These are phyloP conservation scores for Thoreauomyces humboldtii DNA, from an alignment of 192 early-diverging fungal species.

Conservation along the genomic window DNA sequence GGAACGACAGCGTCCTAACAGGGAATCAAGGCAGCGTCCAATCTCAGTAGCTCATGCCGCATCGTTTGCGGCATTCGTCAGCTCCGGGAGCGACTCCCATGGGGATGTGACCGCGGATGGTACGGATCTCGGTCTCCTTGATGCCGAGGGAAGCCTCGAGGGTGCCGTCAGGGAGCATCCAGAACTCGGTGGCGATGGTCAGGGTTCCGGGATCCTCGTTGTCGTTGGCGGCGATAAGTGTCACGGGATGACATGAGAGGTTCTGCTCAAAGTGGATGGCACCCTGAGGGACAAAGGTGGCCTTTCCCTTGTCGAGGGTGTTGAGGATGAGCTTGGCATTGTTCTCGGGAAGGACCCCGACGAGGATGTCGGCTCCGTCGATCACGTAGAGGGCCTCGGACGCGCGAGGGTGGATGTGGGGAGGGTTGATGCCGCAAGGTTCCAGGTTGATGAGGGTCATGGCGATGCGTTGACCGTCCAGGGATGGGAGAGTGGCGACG, in stretches of 20 bases:
- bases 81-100: neutral
- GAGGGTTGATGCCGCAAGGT: slow-evolving; percentile 1
- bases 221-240: neutral
- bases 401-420: slow-evolving; percentile 1
- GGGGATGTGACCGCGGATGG: neutral
- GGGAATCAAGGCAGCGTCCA: no score
- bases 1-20: no score
- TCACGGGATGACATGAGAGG: neutral
- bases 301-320: neutral
- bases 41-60: no score
- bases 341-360: slow-evolving; percentile 1
- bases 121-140: neutral
- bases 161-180: slow-evolving; percentile 6
- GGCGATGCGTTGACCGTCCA: neutral
- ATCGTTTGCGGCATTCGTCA: neutral
- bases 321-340: neutral
- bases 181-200: neutral
- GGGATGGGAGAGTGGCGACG: neutral
- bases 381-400: slow-evolving; percentile 1
- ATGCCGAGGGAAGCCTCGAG: slow-evolving; percentile 1
- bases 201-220: slow-evolving; percentile 1
- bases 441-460: neutral
- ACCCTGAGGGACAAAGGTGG: neutral
- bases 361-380: slow-evolving; percentile 2
- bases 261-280: slow-evolving; percentile 7